Evolutionary conservation across 495 filamentous ascomycete species (phyloP).

Genomic region (Neurospora cerealis): DNA sequence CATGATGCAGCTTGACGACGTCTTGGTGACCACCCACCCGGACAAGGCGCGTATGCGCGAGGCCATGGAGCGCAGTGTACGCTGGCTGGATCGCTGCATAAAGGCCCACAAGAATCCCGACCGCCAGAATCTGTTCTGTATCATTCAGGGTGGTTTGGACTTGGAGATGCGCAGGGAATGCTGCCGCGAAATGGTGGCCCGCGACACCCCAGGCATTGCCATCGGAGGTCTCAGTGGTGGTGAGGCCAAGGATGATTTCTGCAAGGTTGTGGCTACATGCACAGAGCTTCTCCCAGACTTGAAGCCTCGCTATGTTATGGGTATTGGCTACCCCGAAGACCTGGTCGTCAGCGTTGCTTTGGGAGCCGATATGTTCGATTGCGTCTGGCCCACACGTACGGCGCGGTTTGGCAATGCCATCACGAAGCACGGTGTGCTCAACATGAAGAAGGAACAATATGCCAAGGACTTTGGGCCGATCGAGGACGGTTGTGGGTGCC

Average conservation of each 20-base stretch:
- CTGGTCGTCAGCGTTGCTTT: conserved; percentile 83
- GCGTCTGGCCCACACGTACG: conserved; percentile 95
- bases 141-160: conserved; percentile 93
- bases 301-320: conserved; percentile 97
- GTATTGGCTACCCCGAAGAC: conserved; percentile 94
- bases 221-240: conserved; percentile 92
- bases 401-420: conserved; percentile 94
- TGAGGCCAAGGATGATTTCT: conserved; percentile 49
- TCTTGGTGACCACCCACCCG: conserved; percentile 88
- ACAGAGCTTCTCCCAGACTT: conserved; percentile 74
- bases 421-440: conserved; percentile 68
- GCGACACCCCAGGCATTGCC: conserved; percentile 90
- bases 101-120: conserved; percentile 74
- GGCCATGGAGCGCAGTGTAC: conserved; percentile 90
- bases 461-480: conserved; percentile 74
- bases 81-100: conserved; percentile 98
- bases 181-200: conserved; percentile 77
- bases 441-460: conserved; percentile 67
- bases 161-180: conserved; percentile 80
- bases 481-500: conserved; percentile 70
- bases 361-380: conserved; percentile 99
- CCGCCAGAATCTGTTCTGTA: conserved; percentile 95
- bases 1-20: conserved; percentile 98
- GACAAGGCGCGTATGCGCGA: conserved; percentile 78
- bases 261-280: conserved; percentile 67